Evolutionary conservation across 2,329 filamentous ascomycete species (phyloP), one percentile per base, ranked within the genome.

Genomic region (Xylaria sp.): DNA sequence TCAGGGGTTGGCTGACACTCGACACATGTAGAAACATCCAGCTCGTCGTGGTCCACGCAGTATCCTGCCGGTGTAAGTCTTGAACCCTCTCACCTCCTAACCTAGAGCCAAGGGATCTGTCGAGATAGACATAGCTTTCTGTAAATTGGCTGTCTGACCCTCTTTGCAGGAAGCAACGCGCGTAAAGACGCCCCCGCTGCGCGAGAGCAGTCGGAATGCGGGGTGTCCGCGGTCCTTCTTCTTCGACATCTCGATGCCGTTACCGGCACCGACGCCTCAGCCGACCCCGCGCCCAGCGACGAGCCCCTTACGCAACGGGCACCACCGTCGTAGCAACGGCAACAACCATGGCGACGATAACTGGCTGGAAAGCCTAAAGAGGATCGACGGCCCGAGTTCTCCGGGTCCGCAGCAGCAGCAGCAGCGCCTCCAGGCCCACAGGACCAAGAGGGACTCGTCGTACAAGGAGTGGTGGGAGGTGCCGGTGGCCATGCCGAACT

Each of bases 141-240:
- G n/a, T n/a, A n/a, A n/a, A 16, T n/a, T 8, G n/a, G 20, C 50
- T 50, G 24, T 50, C 37, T 38, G 47, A 20, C 2, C 3, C 1
- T 1, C 18, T 16, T 7, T 2, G 37, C 11, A 81, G 79, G 78
- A 82, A 69, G 79, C 79, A 4, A 73, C 66, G n/a, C 72, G 78
- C 4, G 66, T 82, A 11, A 73, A 71, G 45, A 81, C 78, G 2
- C 79, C 79, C 1, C 77, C 76, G 0, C 61, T 78, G 18, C 70
- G 71, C 18, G 73, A 77, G 54, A 67, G 69, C 39, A 72, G 70
- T 7, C 65, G 67, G 13, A 72, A 71, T 42, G 70, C 72, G 5
- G 44, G 40, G 2, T 71, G 60, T 29, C 69, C 72, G 2, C 73
- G 75, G 4, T 71, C 69, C 3, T 77, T 79, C 60, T 80, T 80